Evolutionary conservation across 2,329 filamentous ascomycete genomes (phyloP).

Genomic region (Fusarium virguliforme): DNA sequence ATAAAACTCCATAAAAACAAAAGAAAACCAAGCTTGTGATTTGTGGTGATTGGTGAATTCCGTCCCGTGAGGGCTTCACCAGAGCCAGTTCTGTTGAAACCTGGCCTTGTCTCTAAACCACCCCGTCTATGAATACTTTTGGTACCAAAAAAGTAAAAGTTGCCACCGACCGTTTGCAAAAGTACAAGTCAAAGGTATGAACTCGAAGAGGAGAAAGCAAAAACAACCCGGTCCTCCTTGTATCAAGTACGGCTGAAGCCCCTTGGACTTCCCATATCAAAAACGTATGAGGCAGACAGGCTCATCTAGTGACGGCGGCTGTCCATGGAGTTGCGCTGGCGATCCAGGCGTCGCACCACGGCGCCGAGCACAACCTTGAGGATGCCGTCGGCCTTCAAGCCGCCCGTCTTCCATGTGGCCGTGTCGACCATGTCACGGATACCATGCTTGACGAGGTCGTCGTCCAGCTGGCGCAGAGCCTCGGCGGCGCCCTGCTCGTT

Average conservation of each 20-base stretch:
- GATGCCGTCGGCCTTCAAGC: conserved; percentile 78
- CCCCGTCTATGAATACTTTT: not conserved
- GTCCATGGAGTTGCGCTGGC: conserved; percentile 41
- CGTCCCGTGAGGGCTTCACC: not conserved
- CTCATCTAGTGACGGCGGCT: conserved; percentile 23
- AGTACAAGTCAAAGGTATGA: not conserved
- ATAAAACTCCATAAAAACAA: not conserved
- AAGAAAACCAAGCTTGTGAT: not conserved
- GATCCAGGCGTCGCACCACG: conserved; percentile 70
- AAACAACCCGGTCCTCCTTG: not conserved
- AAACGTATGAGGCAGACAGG: not conserved
- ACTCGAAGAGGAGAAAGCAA: conserved; percentile 4
- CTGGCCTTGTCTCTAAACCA: not conserved
- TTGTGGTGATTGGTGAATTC: not conserved
- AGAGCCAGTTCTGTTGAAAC: not conserved
- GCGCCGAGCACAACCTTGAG: conserved; percentile 87
- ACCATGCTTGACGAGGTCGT: conserved; percentile 71
- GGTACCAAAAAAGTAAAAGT: not conserved
- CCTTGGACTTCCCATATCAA: not conserved
- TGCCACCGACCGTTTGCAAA: not conserved
- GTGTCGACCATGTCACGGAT: conserved; percentile 94
- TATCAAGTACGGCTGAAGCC: not conserved
- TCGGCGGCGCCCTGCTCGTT: conserved; percentile 75
- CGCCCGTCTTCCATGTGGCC: conserved; percentile 77
- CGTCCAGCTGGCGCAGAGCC: conserved; percentile 82